Conservation (phyloP, 129 eudicot species). For the Arctium lappa region DNA sequence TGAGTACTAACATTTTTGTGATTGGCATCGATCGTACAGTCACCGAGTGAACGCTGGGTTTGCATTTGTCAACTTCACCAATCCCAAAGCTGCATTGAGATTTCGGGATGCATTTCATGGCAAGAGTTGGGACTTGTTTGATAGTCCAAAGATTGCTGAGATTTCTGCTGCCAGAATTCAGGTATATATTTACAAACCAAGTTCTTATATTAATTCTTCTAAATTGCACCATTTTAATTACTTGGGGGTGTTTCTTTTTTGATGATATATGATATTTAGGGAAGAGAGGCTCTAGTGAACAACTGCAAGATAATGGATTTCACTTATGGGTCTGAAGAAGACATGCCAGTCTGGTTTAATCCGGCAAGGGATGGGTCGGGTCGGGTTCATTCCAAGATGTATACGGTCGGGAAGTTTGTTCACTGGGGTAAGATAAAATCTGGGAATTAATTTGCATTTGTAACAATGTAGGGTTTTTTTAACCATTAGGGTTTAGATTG, state of each 20-base stretch:
- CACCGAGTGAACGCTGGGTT: constrained; percentile 48
- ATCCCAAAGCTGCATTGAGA: constrained; percentile 34
- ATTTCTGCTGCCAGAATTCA: constrained; percentile 64
- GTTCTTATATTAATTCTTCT: neutral
- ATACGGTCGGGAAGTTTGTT: neutral
- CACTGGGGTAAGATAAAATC: neutral
- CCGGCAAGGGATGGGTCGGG: constrained; percentile 65
- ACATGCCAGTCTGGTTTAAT: constrained; percentile 46
- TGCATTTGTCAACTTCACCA: constrained; percentile 76
- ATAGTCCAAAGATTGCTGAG: constrained; percentile 27
- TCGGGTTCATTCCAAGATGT: neutral
- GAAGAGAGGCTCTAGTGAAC: constrained; percentile 37
- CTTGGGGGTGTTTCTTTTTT: neutral
- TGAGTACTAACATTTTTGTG: neutral
- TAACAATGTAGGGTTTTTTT: neutral
- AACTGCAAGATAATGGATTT: constrained; percentile 41
- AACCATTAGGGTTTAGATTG: neutral
- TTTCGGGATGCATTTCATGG: constrained; percentile 27
- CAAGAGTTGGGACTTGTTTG: constrained; percentile 33
- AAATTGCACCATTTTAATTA: neutral
- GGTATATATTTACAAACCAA: constrained; percentile 23
- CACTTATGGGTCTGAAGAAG: constrained; percentile 39
- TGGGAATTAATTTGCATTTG: neutral
- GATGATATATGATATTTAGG: constrained; percentile 26
- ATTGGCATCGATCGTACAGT: constrained; percentile 17